A percentile compares a stretch with the other conserved stretches of the same genome.
Conservation (phyloP, 345 rosid species). For the Murraya koenigii region DNA sequence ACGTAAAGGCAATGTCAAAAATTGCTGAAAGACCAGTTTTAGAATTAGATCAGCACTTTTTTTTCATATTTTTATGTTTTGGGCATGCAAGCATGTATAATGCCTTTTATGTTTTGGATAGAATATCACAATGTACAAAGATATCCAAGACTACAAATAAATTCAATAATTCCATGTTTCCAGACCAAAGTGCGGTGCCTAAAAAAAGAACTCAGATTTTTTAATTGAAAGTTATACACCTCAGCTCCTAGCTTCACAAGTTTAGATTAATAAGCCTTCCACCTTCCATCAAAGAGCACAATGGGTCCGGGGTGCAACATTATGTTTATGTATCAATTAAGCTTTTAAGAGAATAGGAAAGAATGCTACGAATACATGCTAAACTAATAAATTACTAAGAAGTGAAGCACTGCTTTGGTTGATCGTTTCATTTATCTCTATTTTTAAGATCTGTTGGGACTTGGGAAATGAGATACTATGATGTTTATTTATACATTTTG, state of each 20-base stretch:
- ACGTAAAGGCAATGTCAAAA: conserved; percentile 78
- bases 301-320: background rate
- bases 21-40: conserved; percentile 48
- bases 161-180: background rate
- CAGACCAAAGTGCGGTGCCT: background rate
- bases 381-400: background rate
- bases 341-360: background rate
- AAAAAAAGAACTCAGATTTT: background rate
- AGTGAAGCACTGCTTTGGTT: background rate
- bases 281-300: background rate
- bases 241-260: background rate
- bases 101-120: background rate
- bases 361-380: background rate
- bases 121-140: background rate
- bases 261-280: background rate
- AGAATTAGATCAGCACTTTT: conserved; percentile 12
- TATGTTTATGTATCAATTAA: background rate
- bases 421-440: background rate
- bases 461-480: background rate
- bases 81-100: background rate
- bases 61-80: background rate
- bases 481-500: background rate
- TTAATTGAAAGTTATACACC: background rate
- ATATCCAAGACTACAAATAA: background rate
- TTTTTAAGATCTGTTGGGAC: background rate